Conservation (phyloP, 2,329 filamentous ascomycete species). For the Clarireedia sp. region DNA sequence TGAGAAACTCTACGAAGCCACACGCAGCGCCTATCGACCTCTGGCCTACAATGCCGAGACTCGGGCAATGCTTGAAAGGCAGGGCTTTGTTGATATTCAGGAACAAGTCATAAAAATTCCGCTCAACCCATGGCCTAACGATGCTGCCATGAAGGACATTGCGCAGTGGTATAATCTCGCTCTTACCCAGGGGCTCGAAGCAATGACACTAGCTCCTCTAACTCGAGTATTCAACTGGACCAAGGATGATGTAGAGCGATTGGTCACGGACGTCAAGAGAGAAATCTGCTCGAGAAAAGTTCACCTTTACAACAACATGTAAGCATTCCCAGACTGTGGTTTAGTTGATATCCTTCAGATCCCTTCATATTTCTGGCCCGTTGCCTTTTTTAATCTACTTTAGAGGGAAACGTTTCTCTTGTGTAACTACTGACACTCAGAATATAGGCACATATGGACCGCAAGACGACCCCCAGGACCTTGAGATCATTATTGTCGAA, state of each 20-base stretch:
- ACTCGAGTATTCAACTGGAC: constrained; percentile 55
- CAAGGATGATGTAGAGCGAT: constrained; percentile 50
- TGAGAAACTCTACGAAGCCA: constrained; percentile 57
- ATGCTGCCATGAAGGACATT: constrained; percentile 57
- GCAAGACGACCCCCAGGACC: constrained; percentile 21
- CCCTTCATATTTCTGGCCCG: background rate
- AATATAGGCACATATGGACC: constrained; percentile 26
- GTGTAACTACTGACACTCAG: background rate
- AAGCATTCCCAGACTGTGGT: constrained; percentile 32
- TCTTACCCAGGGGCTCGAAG: constrained; percentile 64
- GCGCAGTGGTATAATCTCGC: constrained; percentile 80
- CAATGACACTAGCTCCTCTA: constrained; percentile 66
- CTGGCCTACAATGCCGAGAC: constrained; percentile 58
- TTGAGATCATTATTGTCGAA: constrained; percentile 2
- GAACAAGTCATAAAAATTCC: constrained; percentile 63
- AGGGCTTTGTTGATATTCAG: constrained; percentile 74
- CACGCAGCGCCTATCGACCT: constrained; percentile 54
- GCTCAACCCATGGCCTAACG: constrained; percentile 63
- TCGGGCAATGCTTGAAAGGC: constrained; percentile 51
- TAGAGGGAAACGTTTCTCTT: background rate
- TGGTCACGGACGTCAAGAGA: constrained; percentile 54
- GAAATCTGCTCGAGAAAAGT: constrained; percentile 63
- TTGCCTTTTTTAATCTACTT: background rate
- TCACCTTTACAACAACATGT: constrained; percentile 71
- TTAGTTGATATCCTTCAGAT: background rate